Evolutionary conservation across 2,329 filamentous ascomycete species (phyloP), one percentile per base, ranked within the genome.

Genomic region (Pseudogymnoascus sp.): DNA sequence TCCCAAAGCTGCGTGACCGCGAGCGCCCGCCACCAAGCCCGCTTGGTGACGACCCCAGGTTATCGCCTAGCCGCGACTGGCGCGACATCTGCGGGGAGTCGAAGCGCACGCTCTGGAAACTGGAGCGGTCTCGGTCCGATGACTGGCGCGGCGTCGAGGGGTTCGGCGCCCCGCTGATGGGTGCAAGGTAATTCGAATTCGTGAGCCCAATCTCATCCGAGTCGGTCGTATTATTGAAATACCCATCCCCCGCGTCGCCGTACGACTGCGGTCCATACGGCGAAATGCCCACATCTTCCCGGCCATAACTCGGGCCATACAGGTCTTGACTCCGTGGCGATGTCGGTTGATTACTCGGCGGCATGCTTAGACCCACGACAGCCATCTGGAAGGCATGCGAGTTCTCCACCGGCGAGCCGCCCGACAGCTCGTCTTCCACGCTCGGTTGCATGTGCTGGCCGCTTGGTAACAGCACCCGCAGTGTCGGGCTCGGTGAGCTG

Each of bases 201-300:
- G 85, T 88, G 61, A 88, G 76, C 26, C 85, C 85, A 13, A 83
- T 78, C 42, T 77, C 77, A 71, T 88, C 85, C 6, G 84, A 86
- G 66, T 87, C 82, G 53, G 33, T 71, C 1, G 69, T 62, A 11
- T 66, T 38, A 17, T 42, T 42, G 64, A 78, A 75, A 63, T 77
- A 79, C 36, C 66, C 67, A 35, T 67, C 62, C 35, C 62, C 61
- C 19, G 67, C 62, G 21, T 73, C 71, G 8, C 61, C 61, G n/a
- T 63, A 63, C 28, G 64, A 38, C 44, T 71, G 67, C 3, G 65
- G 65, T 13, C 26, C 50, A 66, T 72, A 73, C 13, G 69, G 70
- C 11, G 69, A 71, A 4, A 64, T 42, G 2, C 64, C 65, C 62
- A 69, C 67, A 62, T 69, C 67, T n/a, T 59, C 66, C 7, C 68